Conservation (phyloP, 305 asterid genomes). For the Ilex paraguariensis region DNA sequence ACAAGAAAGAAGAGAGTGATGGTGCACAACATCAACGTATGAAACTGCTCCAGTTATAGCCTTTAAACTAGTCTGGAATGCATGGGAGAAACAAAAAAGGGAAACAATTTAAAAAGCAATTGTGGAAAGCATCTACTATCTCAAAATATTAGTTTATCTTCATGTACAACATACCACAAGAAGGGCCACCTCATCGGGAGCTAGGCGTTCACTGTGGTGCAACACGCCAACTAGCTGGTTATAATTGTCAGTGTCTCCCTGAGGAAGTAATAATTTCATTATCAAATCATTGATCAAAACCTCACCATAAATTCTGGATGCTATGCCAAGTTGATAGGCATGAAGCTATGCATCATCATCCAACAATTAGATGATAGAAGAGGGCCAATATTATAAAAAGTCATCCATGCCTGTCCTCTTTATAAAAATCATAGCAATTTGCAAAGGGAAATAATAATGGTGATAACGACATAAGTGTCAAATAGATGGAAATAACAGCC, state of each 20-base stretch:
- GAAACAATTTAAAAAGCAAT: constrained; percentile 1
- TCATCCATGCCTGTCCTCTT: background rate
- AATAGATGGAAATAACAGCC: too few species aligned
- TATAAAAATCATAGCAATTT: background rate
- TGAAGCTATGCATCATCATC: background rate
- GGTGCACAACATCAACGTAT: constrained; percentile 58
- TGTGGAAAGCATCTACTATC: constrained; percentile 3
- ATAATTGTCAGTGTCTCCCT: constrained; percentile 65
- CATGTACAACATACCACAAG: constrained; percentile 61
- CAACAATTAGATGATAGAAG: background rate
- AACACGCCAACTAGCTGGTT: constrained; percentile 58
- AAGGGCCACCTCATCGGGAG: constrained; percentile 67
- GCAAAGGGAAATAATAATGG: background rate
- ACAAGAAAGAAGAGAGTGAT: constrained; percentile 55
- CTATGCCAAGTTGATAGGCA: background rate
- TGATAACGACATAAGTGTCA: too few species aligned
- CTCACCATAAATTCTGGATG: background rate
- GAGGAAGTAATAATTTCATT: background rate
- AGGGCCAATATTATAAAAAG: background rate
- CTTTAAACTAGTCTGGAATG: constrained; percentile 76
- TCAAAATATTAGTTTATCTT: background rate
- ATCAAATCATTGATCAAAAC: constrained; percentile 1
- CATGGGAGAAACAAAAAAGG: constrained; percentile 9
- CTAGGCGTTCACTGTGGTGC: constrained; percentile 36
- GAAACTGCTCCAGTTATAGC: constrained; percentile 79